Percentiles rank a stretch among this genome's conserved stretches.
These are phyloP conservation scores for Dactylonectria estremocensis DNA, from an alignment of 2,329 filamentous ascomycete species.

Conservation along the genomic window DNA sequence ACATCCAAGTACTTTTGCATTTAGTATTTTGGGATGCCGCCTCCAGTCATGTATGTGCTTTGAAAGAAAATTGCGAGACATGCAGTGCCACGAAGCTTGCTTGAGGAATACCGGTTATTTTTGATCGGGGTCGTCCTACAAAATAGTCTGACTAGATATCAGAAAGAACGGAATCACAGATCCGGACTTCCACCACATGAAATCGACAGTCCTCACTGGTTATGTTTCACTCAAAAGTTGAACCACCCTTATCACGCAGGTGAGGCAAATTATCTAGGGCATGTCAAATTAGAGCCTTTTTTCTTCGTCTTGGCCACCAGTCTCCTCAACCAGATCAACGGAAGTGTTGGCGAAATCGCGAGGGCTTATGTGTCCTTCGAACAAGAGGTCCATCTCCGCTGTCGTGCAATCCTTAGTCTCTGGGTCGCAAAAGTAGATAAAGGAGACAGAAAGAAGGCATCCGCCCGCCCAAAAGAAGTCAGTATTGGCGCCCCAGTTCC, in stretches of 20 bases:
- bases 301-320: neutral
- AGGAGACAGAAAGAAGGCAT: slow-evolving; percentile 71
- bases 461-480: slow-evolving; percentile 45
- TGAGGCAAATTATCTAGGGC: too few species aligned
- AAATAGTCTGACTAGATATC: too few species aligned
- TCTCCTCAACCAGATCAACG: slow-evolving; percentile 7
- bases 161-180: too few species aligned
- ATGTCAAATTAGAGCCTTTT: neutral
- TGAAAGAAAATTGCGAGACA: too few species aligned
- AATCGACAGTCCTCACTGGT: too few species aligned
- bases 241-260: too few species aligned
- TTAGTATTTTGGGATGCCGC: slow-evolving; percentile 38
- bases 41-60: slow-evolving; percentile 32
- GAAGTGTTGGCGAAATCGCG: slow-evolving; percentile 16
- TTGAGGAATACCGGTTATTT: too few species aligned
- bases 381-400: slow-evolving; percentile 19
- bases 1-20: slow-evolving; percentile 44
- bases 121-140: too few species aligned
- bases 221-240: too few species aligned
- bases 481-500: slow-evolving; percentile 56
- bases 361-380: neutral
- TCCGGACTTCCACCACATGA: too few species aligned
- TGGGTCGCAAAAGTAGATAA: slow-evolving; percentile 76
- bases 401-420: slow-evolving; percentile 55
- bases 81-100: too few species aligned